Base-by-base conservation (phyloP, 1,139 yeast genomes). In the Sporopachydermia cereana region DNA sequence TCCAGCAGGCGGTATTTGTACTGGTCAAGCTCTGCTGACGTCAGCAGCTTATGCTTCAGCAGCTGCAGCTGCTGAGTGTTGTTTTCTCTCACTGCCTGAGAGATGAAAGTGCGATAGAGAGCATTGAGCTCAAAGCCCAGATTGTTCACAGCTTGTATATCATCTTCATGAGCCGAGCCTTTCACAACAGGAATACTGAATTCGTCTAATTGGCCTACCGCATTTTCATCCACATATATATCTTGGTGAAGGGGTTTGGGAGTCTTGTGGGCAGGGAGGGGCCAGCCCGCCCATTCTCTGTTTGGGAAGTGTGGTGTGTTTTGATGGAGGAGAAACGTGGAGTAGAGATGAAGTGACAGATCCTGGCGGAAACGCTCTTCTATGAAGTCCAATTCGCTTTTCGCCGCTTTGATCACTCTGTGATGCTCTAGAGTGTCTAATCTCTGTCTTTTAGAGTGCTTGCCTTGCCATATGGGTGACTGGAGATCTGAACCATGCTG, bases 271-370 rank as follows among this genome's bases (percentile, higher is more conserved):
- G 51, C 39, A 0, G 59, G 56, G 18, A 66, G 49, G 0, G 80
- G 81, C 81, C 80, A 77, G 1, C 60, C 50, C 1, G 69, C 46
- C 72, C 79, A 76, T 2, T 47, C 45, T 3, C 50, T 45, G 1
- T 48, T 43, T 2, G 80, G 79, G 46, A 64, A 63, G 9, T 42
- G 24, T 0, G 69, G 69, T 46, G 69, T 62, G n/a, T 64, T 51
- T 20, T 62, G 55, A 43, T 66, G 71, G 2, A 72, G 54, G 24
- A 77, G 58, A 43, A 65, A 60, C 0, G 72, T 49, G 12, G 76
- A 66, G 54, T 76, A 77, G 3, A 78, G 57, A 57, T 78, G 84
- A 1, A 73, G 49, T 0, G 74, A 72, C 29, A 77, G 58, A 55
- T 78, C 82, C 14, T 56, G 56, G 12, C 72, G 57, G 47, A 66